Evolutionary conservation across 2,329 filamentous ascomycete genomes (phyloP).

Genomic region (Aspergillus jensenii): DNA sequence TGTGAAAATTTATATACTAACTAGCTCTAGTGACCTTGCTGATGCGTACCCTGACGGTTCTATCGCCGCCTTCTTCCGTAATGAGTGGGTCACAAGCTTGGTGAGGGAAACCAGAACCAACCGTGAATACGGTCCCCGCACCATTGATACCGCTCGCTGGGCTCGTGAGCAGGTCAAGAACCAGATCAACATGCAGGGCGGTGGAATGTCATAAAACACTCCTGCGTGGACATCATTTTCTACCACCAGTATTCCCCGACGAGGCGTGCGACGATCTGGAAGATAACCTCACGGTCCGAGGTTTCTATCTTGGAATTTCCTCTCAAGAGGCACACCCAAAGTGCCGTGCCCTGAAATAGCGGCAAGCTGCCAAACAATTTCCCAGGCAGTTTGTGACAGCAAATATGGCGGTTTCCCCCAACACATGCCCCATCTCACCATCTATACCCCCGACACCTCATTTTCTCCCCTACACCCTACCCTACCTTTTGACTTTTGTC

Average conservation of each 20-base stretch:
- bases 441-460: conserved; percentile 1
- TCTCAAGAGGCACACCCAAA: conserved; percentile 13
- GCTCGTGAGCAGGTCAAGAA: conserved; percentile 96
- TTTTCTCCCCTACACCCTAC: background rate
- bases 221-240: conserved; percentile 8
- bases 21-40: conserved; percentile 72
- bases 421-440: background rate
- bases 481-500: conserved; percentile 3
- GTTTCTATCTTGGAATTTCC: conserved; percentile 10
- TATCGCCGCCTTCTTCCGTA: conserved; percentile 78
- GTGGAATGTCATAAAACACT: conserved; percentile 38
- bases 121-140: conserved; percentile 80
- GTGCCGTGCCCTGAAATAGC: conserved; percentile 13
- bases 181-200: conserved; percentile 54
- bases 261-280: conserved; percentile 12
- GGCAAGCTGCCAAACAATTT: conserved; percentile 4
- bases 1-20: conserved; percentile 34
- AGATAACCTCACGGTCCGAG: conserved; percentile 18
- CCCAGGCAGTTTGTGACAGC: background rate
- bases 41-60: conserved; percentile 92
- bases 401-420: background rate
- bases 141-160: conserved; percentile 94
- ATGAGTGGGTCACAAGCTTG: conserved; percentile 85
- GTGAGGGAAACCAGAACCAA: conserved; percentile 91
- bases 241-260: conserved; percentile 8